Base-by-base conservation (phyloP, 768 basidiomycete species). In the Psilocybe subaeruginosa region DNA sequence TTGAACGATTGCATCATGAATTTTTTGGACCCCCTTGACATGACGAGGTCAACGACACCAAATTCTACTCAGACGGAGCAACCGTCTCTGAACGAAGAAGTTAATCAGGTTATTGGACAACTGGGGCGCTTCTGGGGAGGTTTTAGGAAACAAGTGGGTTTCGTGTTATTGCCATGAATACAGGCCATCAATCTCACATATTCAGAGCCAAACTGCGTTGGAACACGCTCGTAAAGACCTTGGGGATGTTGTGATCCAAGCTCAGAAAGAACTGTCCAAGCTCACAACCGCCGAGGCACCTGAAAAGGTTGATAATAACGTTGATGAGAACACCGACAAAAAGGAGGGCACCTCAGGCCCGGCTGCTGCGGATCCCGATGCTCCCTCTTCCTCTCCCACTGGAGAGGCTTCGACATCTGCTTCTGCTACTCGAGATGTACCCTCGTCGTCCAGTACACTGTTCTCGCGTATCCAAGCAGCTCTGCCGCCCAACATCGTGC, bases 91-190 rank as follows among this genome's bases (percentile, higher is more conserved):
- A 89, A 96, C 69, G 90, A 96, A 69, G 95, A 97, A 73, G 92
- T 97, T 12, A 83, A 83, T 1, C 90, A 97, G 68, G 95, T 95
- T 23, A 86, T 96, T 45, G 92, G 92, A n/a, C 90, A 93, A 68
- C 78, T 97, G 11, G 87, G 89, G 30, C 81, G 89, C 54, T 89
- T 95, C 70, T 97, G 95, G 95, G 93, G 93, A 48, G 91, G 93
- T 31, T 91, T 96, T 70, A 86, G 88, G 79, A 92, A 90, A 73
- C 94, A 95, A 87, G 94, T 87, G 66, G 64, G 86, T 69, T 60
- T 17, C 35, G 23, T 31, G n/a, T 17, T 19, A 23, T 27, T 57
- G n/a, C 8, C 16, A 29, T 48, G 29, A 12, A 16, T 17, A 14
- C 33, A 19, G 19, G 47, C 56, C 39, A 43, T 49, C 52, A 49